phyloP scores from a whole-genome alignment of 1,139 yeast genomes.

The Taphrina sp. region DNA sequence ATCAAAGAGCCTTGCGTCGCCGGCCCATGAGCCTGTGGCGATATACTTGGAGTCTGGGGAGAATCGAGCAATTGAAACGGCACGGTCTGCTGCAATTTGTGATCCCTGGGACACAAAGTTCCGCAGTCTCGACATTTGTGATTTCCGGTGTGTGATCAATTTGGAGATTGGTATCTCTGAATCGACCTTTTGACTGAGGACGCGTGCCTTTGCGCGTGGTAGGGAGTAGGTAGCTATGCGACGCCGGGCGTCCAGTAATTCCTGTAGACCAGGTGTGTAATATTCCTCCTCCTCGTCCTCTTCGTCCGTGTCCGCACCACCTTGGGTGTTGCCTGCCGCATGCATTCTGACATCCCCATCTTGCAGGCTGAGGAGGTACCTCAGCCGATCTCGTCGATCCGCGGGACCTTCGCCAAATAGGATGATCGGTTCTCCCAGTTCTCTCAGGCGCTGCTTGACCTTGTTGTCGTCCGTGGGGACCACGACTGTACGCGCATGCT shows the following conservation, averaged over 20 bases:
- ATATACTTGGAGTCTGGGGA: conserved; percentile 47
- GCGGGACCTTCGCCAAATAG: conserved; percentile 61
- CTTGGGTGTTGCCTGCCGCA: conserved; percentile 40
- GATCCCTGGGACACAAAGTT: conserved; percentile 59
- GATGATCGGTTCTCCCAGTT: conserved; percentile 60
- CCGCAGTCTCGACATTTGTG: conserved; percentile 42
- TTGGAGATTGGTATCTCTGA: conserved; percentile 38
- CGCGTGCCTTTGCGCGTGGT: conserved; percentile 45
- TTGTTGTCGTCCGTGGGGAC: conserved; percentile 67
- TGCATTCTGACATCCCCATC: conserved; percentile 35
- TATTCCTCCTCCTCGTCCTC: conserved; percentile 62
- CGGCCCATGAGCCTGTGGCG: conserved; percentile 85
- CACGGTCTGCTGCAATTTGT: conserved; percentile 65
- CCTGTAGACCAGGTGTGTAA: conserved; percentile 72
- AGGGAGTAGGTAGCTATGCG: conserved; percentile 56
- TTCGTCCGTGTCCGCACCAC: conserved; percentile 50
- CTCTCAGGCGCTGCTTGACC: conserved; percentile 53
- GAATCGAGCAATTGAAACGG: conserved; percentile 61
- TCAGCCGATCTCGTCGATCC: conserved; percentile 61
- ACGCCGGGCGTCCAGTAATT: conserved; percentile 57
- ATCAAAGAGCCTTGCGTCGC: conserved; percentile 57
- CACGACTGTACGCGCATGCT: conserved; percentile 38
- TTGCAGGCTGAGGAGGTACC: conserved; percentile 46
- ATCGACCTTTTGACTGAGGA: conserved; percentile 29
- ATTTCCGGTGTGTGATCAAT: conserved; percentile 32